Conservation (phyloP, 805 yeast species). For the Lachancea meyersii region DNA sequence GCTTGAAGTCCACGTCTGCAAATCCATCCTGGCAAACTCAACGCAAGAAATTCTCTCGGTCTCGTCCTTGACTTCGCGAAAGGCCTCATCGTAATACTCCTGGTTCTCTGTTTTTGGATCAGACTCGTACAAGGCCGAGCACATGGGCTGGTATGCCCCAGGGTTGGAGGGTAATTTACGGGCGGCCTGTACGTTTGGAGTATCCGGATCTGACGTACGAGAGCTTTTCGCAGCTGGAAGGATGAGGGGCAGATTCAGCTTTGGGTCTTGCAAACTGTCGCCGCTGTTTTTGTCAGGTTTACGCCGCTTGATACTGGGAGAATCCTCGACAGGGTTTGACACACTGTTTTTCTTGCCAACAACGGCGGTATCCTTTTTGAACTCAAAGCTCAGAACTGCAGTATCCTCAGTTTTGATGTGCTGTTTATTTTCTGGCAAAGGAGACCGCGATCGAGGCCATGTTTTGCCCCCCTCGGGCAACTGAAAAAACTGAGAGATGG, state of each 20-base stretch:
- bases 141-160: conserved; percentile 6
- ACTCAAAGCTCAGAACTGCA: not conserved
- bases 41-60: conserved; percentile 23
- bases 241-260: not conserved
- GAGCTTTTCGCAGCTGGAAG: not conserved
- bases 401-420: not conserved
- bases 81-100: conserved; percentile 14
- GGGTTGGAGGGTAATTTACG: conserved; percentile 4
- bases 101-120: conserved; percentile 2
- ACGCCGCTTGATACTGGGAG: conserved; percentile 2
- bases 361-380: not conserved
- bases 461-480: not conserved
- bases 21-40: conserved; percentile 21
- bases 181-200: not conserved
- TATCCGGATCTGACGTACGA: too few species aligned
- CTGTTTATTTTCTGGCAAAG: not conserved
- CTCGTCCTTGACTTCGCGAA: conserved; percentile 17
- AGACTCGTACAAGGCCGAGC: conserved; percentile 3
- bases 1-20: conserved; percentile 35
- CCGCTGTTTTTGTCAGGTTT: not conserved
- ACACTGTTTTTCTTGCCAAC: not conserved
- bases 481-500: not conserved
- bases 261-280: not conserved
- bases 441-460: not conserved
- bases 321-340: not conserved